These are phyloP conservation scores for Termitomyces sp. DNA, from an alignment of 768 basidiomycete species.

Conservation along the genomic window DNA sequence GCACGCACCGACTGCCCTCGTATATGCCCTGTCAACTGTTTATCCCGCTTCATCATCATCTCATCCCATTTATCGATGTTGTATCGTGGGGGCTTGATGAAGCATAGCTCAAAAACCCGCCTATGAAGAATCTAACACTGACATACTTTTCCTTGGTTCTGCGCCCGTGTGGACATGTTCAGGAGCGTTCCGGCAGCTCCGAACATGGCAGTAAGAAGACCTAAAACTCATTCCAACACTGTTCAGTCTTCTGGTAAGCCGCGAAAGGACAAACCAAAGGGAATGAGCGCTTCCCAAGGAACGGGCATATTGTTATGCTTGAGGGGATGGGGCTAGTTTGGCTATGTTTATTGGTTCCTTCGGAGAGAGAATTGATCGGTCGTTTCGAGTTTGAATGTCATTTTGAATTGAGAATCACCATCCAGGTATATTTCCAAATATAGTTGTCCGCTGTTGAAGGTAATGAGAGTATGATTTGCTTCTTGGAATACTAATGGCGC, in stretches of 20 bases:
- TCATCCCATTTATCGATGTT: slow-evolving; percentile 87
- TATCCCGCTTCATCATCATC: slow-evolving; percentile 94
- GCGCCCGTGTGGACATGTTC: slow-evolving; percentile 67
- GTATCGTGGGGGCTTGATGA: slow-evolving; percentile 70
- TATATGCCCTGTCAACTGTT: slow-evolving; percentile 76
- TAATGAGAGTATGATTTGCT: too few relatives aligned
- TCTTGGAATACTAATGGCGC: too few relatives aligned
- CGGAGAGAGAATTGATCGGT: background rate
- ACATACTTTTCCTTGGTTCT: slow-evolving; percentile 87
- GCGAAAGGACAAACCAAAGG: slow-evolving; percentile 59
- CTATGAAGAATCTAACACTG: background rate
- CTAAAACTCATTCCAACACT: slow-evolving; percentile 29
- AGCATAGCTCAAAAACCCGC: background rate
- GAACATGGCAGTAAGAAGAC: slow-evolving; percentile 83
- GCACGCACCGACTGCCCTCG: slow-evolving; percentile 79
- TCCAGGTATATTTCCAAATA: too few relatives aligned
- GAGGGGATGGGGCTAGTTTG: slow-evolving; percentile 9
- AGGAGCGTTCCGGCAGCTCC: slow-evolving; percentile 86
- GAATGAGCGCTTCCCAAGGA: slow-evolving; percentile 96
- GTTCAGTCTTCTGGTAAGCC: background rate
- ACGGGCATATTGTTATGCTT: slow-evolving; percentile 67
- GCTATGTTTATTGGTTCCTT: slow-evolving; percentile 3
- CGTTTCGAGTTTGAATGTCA: too few relatives aligned
- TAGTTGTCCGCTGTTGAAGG: too few relatives aligned
- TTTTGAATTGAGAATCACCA: too few relatives aligned